Conservation (phyloP, 192 early-diverging fungal species). For the Pilobolus umbonatus region DNA sequence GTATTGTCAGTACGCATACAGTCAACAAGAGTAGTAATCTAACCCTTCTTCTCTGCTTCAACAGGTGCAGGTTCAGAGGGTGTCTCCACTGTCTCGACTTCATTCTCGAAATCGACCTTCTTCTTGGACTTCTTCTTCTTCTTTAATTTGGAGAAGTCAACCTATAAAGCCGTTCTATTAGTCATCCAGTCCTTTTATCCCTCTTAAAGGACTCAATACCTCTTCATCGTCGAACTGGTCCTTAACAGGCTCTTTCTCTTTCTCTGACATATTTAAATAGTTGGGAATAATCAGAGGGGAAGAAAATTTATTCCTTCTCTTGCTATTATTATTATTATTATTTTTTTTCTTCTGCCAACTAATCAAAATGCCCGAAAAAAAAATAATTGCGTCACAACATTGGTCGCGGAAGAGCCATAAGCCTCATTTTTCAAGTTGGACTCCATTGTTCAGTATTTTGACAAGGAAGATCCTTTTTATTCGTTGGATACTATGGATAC, state of each 20-base stretch:
- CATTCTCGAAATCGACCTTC: slow-evolving; percentile 40
- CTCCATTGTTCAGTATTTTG: too few relatives aligned
- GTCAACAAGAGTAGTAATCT: background rate
- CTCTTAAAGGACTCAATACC: background rate
- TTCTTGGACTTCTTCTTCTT: slow-evolving; percentile 72
- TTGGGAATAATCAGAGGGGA: too few relatives aligned
- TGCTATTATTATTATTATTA: too few relatives aligned
- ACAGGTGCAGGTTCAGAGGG: slow-evolving; percentile 14
- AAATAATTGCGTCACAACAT: too few relatives aligned
- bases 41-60: background rate
- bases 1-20: too few relatives aligned
- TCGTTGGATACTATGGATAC: too few relatives aligned
- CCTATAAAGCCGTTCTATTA: slow-evolving; percentile 3
- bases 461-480: too few relatives aligned
- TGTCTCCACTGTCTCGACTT: slow-evolving; percentile 23
- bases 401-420: too few relatives aligned
- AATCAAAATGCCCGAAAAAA: too few relatives aligned
- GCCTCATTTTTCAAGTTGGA: too few relatives aligned
- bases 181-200: background rate
- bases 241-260: slow-evolving; percentile 34
- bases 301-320: too few relatives aligned
- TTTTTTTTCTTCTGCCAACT: too few relatives aligned
- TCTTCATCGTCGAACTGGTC: slow-evolving; percentile 34
- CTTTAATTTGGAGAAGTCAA: slow-evolving; percentile 41
- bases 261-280: slow-evolving; percentile 36